phyloP scores from a whole-genome alignment of 139 green algal genomes.

The Pycnococcus provasolii region DNA sequence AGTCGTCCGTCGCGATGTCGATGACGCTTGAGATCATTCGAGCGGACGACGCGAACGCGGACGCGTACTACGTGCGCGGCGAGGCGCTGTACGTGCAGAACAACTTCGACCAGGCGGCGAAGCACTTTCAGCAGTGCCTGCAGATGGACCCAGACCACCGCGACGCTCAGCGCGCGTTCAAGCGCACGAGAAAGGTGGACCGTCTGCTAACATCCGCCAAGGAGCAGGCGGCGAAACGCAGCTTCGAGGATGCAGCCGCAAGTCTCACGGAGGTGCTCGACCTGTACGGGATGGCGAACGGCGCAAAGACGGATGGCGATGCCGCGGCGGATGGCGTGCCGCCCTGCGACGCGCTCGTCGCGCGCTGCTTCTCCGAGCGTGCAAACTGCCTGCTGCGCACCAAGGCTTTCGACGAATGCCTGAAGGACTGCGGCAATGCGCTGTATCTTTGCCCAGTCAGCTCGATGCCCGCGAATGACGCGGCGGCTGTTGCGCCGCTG shows the following conservation, averaged over 20 bases:
- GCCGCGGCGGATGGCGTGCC: neutral
- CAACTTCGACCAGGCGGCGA: neutral
- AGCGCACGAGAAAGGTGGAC: neutral
- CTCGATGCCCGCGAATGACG: neutral
- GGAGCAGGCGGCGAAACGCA: neutral
- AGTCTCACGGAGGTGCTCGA: neutral
- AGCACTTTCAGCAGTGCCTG: neutral
- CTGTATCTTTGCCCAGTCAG: neutral
- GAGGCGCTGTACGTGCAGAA: neutral
- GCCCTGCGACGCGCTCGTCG: neutral
- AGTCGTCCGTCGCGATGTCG: too few species aligned
- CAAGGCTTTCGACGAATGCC: neutral
- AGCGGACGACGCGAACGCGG: neutral
- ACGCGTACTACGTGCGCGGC: constrained; percentile 8
- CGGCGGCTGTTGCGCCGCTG: too few species aligned
- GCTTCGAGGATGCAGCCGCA: neutral
- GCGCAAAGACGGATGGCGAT: neutral
- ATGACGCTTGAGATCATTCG: neutral
- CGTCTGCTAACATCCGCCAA: neutral
- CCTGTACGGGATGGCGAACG: too few species aligned
- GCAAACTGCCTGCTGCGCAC: neutral
- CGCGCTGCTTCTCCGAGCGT: neutral
- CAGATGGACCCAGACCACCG: constrained; percentile 1
- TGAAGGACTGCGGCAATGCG: constrained; percentile 4
- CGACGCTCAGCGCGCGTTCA: neutral